Conservation (phyloP, 83 land plant genomes). For the Diphasiastrum complanatum region DNA sequence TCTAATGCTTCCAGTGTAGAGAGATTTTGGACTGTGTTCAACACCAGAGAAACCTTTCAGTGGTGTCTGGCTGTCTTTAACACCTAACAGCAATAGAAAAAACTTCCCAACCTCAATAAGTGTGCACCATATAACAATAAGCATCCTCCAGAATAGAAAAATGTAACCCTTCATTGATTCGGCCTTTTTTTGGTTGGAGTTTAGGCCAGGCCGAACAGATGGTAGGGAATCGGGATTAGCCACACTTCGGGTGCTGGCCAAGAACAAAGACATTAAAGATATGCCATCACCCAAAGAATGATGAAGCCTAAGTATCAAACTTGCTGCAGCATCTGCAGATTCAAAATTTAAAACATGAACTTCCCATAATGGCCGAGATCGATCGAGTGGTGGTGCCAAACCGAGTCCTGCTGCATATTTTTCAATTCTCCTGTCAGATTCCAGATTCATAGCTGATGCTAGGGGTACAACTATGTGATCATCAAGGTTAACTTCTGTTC, state of each 20-base stretch:
- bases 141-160: neutral
- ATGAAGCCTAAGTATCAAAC: constrained; percentile 1
- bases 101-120: neutral
- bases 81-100: neutral
- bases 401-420: constrained; percentile 5
- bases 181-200: neutral
- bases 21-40: neutral
- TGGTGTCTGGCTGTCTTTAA: constrained; percentile 10
- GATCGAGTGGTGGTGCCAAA: constrained; percentile 10
- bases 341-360: constrained; percentile 5
- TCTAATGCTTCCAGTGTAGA: neutral
- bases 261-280: constrained; percentile 12
- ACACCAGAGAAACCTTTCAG: constrained; percentile 5
- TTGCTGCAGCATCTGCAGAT: constrained; percentile 7
- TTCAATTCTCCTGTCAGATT: neutral
- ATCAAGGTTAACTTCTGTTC: constrained; percentile 5
- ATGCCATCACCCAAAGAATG: constrained; percentile 19
- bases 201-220: neutral
- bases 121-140: constrained; percentile 12
- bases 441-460: neutral
- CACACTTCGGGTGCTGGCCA: constrained; percentile 9
- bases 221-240: constrained; percentile 7
- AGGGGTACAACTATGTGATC: neutral
- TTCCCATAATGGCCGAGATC: constrained; percentile 11
- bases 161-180: neutral